These are phyloP conservation scores for Scedosporium apiospermum DNA, from an alignment of 2,329 filamentous ascomycete species.

Conservation along the genomic window DNA sequence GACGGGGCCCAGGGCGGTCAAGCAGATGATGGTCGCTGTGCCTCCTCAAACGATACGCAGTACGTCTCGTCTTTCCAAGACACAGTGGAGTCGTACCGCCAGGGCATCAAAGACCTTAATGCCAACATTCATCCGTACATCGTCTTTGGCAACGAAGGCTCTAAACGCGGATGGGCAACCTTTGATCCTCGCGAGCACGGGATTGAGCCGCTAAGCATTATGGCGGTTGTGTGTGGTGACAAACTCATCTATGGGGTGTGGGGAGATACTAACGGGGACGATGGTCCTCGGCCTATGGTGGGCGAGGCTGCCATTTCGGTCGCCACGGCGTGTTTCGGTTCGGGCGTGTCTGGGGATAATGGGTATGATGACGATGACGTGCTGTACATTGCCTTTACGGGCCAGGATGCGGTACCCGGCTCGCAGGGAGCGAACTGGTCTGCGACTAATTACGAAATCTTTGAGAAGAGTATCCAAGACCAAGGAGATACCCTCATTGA, in stretches of 20 bases:
- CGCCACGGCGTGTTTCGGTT: slow-evolving; percentile 47
- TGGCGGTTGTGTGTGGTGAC: slow-evolving; percentile 43
- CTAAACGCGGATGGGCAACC: slow-evolving; percentile 19
- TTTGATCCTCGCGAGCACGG: slow-evolving; percentile 32
- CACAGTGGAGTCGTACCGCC: slow-evolving; percentile 25
- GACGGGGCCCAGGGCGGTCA: slow-evolving; percentile 36
- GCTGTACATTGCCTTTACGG: slow-evolving; percentile 52
- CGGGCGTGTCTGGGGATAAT: slow-evolving; percentile 40
- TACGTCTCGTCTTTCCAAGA: slow-evolving; percentile 36
- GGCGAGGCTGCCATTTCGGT: slow-evolving; percentile 50
- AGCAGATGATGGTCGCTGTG: slow-evolving; percentile 34
- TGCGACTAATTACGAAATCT: slow-evolving; percentile 35
- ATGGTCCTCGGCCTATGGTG: slow-evolving; percentile 33
- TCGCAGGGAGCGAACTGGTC: slow-evolving; percentile 43
- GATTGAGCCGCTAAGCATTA: slow-evolving; percentile 41
- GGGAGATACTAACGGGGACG: slow-evolving; percentile 52
- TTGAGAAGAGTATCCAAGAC: slow-evolving; percentile 40
- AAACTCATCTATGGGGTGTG: slow-evolving; percentile 48
- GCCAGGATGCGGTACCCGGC: slow-evolving; percentile 46
- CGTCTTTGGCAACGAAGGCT: slow-evolving; percentile 40
- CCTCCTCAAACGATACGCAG: slow-evolving; percentile 32
- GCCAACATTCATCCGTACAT: slow-evolving; percentile 43
- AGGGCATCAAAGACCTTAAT: slow-evolving; percentile 30
- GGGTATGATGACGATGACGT: slow-evolving; percentile 50
- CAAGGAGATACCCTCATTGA: slow-evolving; percentile 43